These are phyloP conservation scores for Bipolaris bicolor DNA, from an alignment of 2,329 filamentous ascomycete genomes.

Conservation along the genomic window DNA sequence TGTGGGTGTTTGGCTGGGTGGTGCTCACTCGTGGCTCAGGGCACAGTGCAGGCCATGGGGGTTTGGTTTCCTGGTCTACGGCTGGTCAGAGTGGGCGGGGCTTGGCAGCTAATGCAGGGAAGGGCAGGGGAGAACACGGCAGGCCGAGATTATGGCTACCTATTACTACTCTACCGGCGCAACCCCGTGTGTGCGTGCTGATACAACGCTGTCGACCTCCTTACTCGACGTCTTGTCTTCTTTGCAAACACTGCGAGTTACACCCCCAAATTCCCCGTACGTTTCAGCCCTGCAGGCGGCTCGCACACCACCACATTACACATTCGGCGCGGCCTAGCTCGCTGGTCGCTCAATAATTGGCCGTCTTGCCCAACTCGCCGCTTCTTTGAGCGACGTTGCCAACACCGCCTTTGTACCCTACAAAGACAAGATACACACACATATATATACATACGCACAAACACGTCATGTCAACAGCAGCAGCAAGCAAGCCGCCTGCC, in stretches of 20 bases:
- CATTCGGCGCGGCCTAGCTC: constrained; percentile 13
- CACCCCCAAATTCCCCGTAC: constrained; percentile 1
- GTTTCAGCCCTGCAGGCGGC: neutral
- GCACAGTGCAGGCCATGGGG: constrained; percentile 7
- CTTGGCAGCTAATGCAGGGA: constrained; percentile 29
- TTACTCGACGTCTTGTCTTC: constrained; percentile 14
- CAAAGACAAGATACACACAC: constrained; percentile 5
- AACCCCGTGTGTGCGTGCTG: constrained; percentile 14
- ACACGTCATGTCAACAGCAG: constrained; percentile 42
- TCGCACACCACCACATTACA: constrained; percentile 7
- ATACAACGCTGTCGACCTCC: constrained; percentile 5
- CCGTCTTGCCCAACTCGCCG: constrained; percentile 9
- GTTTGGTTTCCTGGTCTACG: constrained; percentile 28
- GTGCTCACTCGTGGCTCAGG: neutral
- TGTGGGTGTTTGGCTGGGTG: neutral
- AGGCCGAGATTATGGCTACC: constrained; percentile 24
- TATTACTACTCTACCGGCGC: constrained; percentile 22
- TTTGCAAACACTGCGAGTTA: constrained; percentile 14
- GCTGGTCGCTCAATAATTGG: constrained; percentile 20
- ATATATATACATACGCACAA: neutral
- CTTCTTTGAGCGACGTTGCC: constrained; percentile 22
- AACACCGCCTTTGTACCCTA: constrained; percentile 16
- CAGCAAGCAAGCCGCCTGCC: constrained; percentile 46
- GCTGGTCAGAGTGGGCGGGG: constrained; percentile 13
- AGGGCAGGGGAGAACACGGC: constrained; percentile 7